Base-by-base conservation (phyloP, 2,329 filamentous ascomycete genomes). In the Curvularia verruculosa region DNA sequence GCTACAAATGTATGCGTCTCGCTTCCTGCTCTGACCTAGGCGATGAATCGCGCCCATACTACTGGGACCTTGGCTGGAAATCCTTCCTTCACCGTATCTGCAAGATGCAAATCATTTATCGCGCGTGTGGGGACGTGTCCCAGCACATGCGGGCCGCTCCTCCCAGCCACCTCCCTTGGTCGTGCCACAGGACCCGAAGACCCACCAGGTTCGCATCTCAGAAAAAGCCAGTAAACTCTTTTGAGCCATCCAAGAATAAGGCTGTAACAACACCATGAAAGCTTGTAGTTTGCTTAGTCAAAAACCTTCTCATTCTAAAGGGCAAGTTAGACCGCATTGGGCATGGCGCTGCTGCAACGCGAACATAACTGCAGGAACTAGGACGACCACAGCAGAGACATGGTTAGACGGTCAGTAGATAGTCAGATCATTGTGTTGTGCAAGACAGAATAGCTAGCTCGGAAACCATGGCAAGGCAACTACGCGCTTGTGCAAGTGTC, bases 241-340 rank as follows among this genome's bases (percentile, higher is more conserved):
- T 47, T 13, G 5, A 13, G 7, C 3, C 28, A 8, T 34, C 15
- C 3, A 18, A 26, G 31, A 28, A 7, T 37, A 8, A 24, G 12
- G n/a, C n/a, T n/a, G n/a, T n/a, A 15, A 26, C 21, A 26, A 5
- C 12, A 18, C 7, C 13, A 5, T n/a, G 23, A 10, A 55, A 56
- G 58, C 62, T 51, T 59, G 24, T 48, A 67, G 64, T 46, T 48
- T 55, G 65, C 66, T 65, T 65, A 69, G 12, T 28, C 29, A 64
- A 63, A 45, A 54, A 62, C 50, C 63, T 65, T 62, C 52, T 59
- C 54, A 52, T 54, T 29, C 5, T n/a, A 48, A 34, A 56, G 54
- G 21, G 49, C 9, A 34, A 28, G 28, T 43, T 63, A 54, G 52
- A 58, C 66, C 54, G 29, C 18, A 49, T 58, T 28, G 28, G 37